These are phyloP conservation scores for Inonotus hispidus DNA, from an alignment of 1,284 basidiomycete genomes.

Conservation along the genomic window DNA sequence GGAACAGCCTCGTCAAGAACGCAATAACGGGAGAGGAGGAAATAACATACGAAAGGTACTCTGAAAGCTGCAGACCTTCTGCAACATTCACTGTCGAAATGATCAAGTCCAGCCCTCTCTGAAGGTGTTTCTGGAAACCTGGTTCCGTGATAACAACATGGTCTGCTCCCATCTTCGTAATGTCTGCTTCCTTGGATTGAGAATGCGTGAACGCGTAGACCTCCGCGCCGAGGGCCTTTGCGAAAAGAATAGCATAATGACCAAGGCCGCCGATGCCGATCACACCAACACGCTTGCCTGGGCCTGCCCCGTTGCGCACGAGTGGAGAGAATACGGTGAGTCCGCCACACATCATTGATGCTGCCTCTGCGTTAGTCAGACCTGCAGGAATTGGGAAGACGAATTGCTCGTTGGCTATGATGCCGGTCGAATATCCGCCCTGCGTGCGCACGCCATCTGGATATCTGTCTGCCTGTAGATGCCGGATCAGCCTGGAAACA, in stretches of 20 bases:
- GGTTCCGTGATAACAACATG: constrained; percentile 31
- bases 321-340: constrained; percentile 66
- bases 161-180: constrained; percentile 41
- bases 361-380: constrained; percentile 46
- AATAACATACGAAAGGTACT: constrained; percentile 31
- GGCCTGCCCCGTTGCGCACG: constrained; percentile 52
- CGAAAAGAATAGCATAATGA: constrained; percentile 45
- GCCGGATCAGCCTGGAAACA: constrained; percentile 18
- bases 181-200: constrained; percentile 41
- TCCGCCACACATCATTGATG: constrained; percentile 58
- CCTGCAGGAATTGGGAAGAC: constrained; percentile 65
- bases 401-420: constrained; percentile 63
- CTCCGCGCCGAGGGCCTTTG: constrained; percentile 44
- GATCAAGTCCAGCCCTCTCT: constrained; percentile 37
- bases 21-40: neutral
- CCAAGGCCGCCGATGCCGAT: constrained; percentile 56
- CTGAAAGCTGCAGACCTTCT: constrained; percentile 23
- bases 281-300: constrained; percentile 64
- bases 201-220: constrained; percentile 47
- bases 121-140: constrained; percentile 32
- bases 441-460: constrained; percentile 47
- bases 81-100: constrained; percentile 36
- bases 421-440: constrained; percentile 62
- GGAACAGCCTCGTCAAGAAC: neutral
- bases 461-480: constrained; percentile 38